phyloP scores from a whole-genome alignment of 2,329 filamentous ascomycete species.

The Blastomyces emzantsi region DNA sequence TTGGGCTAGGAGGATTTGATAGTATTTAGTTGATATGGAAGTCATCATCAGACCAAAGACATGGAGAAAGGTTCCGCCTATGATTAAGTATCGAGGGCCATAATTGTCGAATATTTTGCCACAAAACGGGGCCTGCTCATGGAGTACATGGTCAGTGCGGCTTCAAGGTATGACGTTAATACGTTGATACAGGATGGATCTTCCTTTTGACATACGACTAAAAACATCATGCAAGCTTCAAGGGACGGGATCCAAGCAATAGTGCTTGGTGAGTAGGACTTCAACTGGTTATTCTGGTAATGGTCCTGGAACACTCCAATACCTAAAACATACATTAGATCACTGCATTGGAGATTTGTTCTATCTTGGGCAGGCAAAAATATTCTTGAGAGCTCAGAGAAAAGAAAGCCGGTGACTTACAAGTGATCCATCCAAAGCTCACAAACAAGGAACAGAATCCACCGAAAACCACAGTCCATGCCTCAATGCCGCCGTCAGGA shows the following conservation, averaged over 20 bases:
- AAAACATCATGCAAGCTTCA: constrained; percentile 49
- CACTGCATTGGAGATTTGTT: not conserved
- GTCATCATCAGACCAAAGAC: constrained; percentile 54
- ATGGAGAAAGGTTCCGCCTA: constrained; percentile 45
- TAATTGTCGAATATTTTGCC: constrained; percentile 56
- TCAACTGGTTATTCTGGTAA: constrained; percentile 45
- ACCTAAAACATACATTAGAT: constrained; percentile 20
- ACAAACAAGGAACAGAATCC: constrained; percentile 41
- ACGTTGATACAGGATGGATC: constrained; percentile 6
- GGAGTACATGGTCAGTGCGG: constrained; percentile 21
- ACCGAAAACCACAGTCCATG: constrained; percentile 42
- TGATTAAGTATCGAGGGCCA: constrained; percentile 49
- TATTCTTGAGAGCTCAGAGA: not conserved
- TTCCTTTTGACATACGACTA: constrained; percentile 30
- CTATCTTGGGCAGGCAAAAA: not conserved
- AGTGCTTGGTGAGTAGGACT: constrained; percentile 43
- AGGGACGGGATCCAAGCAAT: constrained; percentile 56
- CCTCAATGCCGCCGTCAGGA: constrained; percentile 26
- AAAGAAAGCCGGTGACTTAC: constrained; percentile 20
- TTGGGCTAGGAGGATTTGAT: constrained; percentile 49
- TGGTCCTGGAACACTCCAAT: constrained; percentile 51
- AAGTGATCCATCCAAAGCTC: constrained; percentile 45
- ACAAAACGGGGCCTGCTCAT: constrained; percentile 48
- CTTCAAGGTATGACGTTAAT: not conserved
- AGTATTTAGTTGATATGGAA: constrained; percentile 46